phyloP scores from a whole-genome alignment of 73 alveolate genomes.

The Uronychia binucleata region DNA sequence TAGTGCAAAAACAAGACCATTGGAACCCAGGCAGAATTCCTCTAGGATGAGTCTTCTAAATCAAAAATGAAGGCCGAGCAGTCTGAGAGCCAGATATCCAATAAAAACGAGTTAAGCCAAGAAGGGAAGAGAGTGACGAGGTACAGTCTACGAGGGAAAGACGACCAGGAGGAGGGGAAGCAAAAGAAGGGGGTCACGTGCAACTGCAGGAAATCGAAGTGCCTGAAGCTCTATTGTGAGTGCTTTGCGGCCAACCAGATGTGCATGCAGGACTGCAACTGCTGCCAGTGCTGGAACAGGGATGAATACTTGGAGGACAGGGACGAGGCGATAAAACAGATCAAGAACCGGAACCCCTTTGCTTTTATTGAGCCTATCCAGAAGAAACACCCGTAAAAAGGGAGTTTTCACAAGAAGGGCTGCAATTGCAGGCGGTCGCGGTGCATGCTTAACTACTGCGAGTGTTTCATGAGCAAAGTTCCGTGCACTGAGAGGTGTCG shows the following conservation, averaged over 20 bases:
- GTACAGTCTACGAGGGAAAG: not conserved
- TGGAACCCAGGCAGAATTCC: too few species aligned
- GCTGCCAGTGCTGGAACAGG: constrained; percentile 86
- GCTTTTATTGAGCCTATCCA: constrained; percentile 66
- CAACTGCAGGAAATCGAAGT: constrained; percentile 93
- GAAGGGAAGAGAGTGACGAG: not conserved
- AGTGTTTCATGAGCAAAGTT: not conserved
- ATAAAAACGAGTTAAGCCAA: too few species aligned
- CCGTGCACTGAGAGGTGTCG: not conserved
- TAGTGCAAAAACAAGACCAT: too few species aligned
- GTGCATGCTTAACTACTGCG: not conserved
- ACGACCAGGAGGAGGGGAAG: not conserved
- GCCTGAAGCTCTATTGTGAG: constrained; percentile 95
- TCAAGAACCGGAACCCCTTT: constrained; percentile 87
- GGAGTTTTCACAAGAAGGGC: not conserved
- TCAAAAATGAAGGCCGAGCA: too few species aligned
- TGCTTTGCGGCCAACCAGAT: constrained; percentile 91
- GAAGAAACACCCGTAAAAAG: not conserved
- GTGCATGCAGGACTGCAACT: constrained; percentile 86
- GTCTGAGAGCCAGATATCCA: too few species aligned
- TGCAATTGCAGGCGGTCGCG: not conserved
- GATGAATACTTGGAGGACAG: constrained; percentile 82
- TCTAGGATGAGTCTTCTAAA: too few species aligned
- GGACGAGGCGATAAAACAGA: constrained; percentile 72
- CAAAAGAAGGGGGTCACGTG: constrained; percentile 51